Conservation (phyloP, 2,329 filamentous ascomycete genomes). For the Pseudocercospora pini-densiflorae region DNA sequence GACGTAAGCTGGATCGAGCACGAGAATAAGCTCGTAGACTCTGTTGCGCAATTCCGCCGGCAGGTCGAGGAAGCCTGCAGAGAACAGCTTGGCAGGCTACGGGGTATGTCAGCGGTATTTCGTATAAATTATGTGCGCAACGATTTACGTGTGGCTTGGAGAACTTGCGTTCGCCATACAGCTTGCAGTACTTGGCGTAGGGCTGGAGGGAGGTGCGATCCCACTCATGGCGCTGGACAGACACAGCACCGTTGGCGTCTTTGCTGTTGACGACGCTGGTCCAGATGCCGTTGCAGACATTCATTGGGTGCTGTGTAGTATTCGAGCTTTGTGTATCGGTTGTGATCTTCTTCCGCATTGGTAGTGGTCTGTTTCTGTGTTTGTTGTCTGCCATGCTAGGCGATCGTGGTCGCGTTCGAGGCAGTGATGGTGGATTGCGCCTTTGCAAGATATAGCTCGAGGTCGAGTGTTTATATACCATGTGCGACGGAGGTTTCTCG, state of each 20-base stretch:
- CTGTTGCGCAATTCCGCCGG: background rate
- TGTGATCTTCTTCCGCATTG: background rate
- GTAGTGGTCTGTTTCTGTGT: background rate
- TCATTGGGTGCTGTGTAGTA: background rate
- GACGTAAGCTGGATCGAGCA: background rate
- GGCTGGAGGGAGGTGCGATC: background rate
- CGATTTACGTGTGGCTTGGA: background rate
- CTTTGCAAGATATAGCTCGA: background rate
- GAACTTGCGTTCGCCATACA: background rate
- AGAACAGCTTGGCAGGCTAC: background rate
- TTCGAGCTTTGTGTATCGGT: background rate
- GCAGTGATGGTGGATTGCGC: background rate
- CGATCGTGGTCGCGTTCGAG: background rate
- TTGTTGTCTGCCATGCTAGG: background rate
- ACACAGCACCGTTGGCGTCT: background rate
- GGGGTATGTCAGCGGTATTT: background rate
- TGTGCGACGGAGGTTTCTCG: background rate
- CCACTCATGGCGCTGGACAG: background rate
- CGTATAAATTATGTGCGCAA: background rate
- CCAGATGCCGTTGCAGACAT: background rate
- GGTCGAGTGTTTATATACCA: background rate
- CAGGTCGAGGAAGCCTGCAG: background rate
- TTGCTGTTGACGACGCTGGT: background rate
- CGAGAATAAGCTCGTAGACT: background rate
- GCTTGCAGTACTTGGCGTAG: background rate